These are phyloP conservation scores for Opeltia flavorubescens DNA, from an alignment of 495 filamentous ascomycete species.

Conservation along the genomic window DNA sequence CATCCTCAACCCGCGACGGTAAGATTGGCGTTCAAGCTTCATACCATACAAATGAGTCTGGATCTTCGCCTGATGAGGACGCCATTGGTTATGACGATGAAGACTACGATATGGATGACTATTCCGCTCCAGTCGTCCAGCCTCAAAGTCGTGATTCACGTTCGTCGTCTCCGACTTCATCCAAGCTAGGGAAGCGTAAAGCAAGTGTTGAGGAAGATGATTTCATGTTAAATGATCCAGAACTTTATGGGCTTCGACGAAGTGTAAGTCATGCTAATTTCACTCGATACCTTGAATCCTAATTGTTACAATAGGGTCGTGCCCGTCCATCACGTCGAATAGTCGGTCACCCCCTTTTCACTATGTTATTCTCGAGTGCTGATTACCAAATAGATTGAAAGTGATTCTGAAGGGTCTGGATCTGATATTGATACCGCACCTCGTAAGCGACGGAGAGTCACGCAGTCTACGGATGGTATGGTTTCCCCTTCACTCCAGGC, in stretches of 20 bases:
- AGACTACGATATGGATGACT: constrained; percentile 59
- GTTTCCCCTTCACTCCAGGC: neutral
- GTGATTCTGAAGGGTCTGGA: constrained; percentile 59
- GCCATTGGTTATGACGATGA: constrained; percentile 67
- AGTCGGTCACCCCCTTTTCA: constrained; percentile 19
- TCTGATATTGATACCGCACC: constrained; percentile 38
- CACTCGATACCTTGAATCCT: constrained; percentile 16
- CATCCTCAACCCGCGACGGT: constrained; percentile 13
- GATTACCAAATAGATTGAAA: constrained; percentile 45
- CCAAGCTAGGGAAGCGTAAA: constrained; percentile 62
- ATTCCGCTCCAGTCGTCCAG: constrained; percentile 36
- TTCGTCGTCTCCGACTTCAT: constrained; percentile 52
- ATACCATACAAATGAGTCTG: constrained; percentile 27
- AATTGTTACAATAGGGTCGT: constrained; percentile 28
- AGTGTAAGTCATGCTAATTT: constrained; percentile 48
- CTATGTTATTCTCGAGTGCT: neutral
- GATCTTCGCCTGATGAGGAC: constrained; percentile 43
- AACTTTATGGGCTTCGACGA: constrained; percentile 82
- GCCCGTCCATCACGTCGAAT: constrained; percentile 37
- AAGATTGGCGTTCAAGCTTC: constrained; percentile 14
- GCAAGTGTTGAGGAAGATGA: constrained; percentile 56
- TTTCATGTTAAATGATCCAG: constrained; percentile 81
- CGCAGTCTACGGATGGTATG: constrained; percentile 21
- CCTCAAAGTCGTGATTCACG: constrained; percentile 35
- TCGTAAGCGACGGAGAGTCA: constrained; percentile 29